Evolutionary conservation across 2,329 filamentous ascomycete species (phyloP).

Genomic region (Apiospora arundinis): DNA sequence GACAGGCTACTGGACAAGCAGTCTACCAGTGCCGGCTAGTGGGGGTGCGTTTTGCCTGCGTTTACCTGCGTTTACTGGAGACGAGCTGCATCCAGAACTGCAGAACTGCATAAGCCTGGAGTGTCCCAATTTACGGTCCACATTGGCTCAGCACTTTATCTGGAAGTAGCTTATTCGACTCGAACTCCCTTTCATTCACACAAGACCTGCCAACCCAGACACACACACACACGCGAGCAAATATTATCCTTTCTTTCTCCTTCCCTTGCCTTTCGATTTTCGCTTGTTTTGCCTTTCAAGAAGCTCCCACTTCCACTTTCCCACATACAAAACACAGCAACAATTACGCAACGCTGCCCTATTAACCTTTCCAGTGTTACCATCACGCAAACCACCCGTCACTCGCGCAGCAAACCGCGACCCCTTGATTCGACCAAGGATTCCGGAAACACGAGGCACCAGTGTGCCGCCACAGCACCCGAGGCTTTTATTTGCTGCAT

Average conservation of each 20-base stretch:
- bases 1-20: no score
- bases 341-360: background rate
- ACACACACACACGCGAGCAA: background rate
- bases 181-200: background rate
- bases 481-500: background rate
- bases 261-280: background rate
- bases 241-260: background rate
- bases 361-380: background rate
- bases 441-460: background rate
- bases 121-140: background rate
- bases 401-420: background rate
- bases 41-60: no score
- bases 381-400: constrained; percentile 8
- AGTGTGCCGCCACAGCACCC: constrained; percentile 17
- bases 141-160: background rate
- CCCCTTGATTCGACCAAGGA: background rate
- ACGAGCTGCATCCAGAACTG: no score
- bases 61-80: no score
- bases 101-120: background rate
- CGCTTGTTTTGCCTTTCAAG: background rate
- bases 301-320: constrained; percentile 9
- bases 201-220: background rate
- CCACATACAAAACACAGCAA: constrained; percentile 2
- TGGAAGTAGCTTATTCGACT: background rate
- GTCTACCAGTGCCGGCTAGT: background rate